phyloP scores from a whole-genome alignment of 176 grass and related monocot genomes.

The Oryza meridionalis region DNA sequence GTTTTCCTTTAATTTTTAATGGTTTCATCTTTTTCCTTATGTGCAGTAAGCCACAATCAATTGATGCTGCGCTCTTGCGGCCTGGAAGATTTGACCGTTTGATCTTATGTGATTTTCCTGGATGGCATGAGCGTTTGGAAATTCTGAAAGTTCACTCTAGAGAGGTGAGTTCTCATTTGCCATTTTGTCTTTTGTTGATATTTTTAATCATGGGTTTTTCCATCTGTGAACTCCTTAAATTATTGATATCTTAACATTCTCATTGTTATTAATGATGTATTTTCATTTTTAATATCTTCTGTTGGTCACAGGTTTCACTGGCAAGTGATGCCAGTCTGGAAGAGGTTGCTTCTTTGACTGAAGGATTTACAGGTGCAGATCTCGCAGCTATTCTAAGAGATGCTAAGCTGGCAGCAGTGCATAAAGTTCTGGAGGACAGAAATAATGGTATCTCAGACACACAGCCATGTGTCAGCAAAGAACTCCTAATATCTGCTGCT shows the following conservation, averaged over 20 bases:
- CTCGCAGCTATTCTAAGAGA: constrained; percentile 81
- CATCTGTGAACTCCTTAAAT: not conserved
- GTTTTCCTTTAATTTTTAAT: constrained; percentile 24
- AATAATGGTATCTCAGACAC: constrained; percentile 44
- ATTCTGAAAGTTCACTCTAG: constrained; percentile 88
- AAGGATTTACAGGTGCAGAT: constrained; percentile 94
- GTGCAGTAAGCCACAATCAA: constrained; percentile 79
- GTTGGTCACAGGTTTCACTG: constrained; percentile 70
- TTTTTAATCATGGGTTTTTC: not conserved
- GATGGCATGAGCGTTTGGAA: constrained; percentile 73
- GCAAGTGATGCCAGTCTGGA: constrained; percentile 67
- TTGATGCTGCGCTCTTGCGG: constrained; percentile 91
- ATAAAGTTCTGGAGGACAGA: constrained; percentile 74
- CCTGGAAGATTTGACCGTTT: constrained; percentile 96
- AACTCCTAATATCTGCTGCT: constrained; percentile 79
- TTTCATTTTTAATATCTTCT: constrained; percentile 8
- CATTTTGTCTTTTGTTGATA: constrained; percentile 14
- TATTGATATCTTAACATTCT: constrained; percentile 7
- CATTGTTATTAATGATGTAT: constrained; percentile 2
- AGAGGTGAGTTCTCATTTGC: constrained; percentile 53
- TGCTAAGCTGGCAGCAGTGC: constrained; percentile 77
- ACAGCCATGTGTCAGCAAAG: constrained; percentile 68
- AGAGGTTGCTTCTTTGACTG: constrained; percentile 77
- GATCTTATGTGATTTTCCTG: constrained; percentile 89
- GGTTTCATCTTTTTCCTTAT: constrained; percentile 32